A percentile compares a stretch with the other conserved stretches of the same genome.
Evolutionary conservation across 2,329 filamentous ascomycete genomes (phyloP).

Genomic region (Colletotrichum camelliae): DNA sequence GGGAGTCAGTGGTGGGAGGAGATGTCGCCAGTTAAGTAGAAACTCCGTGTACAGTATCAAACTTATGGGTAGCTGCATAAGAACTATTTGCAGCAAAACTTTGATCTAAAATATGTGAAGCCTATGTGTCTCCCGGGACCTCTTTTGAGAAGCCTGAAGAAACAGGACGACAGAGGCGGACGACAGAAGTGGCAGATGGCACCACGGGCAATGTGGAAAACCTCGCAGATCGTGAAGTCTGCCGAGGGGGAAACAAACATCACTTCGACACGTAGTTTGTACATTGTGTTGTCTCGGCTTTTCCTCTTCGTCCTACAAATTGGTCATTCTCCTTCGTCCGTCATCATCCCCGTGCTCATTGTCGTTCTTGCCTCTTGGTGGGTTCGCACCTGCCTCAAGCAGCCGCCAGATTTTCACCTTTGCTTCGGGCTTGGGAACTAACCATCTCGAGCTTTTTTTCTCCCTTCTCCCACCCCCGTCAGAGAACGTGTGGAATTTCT

Average conservation of each 20-base stretch:
- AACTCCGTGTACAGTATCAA: neutral
- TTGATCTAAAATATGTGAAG: too few relatives aligned
- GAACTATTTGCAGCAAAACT: too few relatives aligned
- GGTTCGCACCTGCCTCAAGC: neutral
- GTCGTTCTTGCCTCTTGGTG: neutral
- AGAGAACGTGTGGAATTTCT: neutral
- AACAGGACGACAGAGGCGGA: neutral
- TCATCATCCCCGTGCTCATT: rapidly evolving
- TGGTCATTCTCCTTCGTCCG: neutral
- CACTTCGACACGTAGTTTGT: neutral
- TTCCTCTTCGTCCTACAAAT: too few relatives aligned
- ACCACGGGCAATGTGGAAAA: neutral
- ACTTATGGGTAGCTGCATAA: neutral
- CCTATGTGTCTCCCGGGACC: too few relatives aligned
- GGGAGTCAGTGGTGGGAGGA: rapidly evolving
- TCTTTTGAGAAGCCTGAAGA: too few relatives aligned
- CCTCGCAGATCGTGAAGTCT: neutral
- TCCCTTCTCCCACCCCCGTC: neutral
- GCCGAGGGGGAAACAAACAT: neutral
- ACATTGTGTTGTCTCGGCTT: neutral
- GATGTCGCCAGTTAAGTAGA: neutral
- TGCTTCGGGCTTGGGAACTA: neutral
- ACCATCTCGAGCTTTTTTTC: neutral
- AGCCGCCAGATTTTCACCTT: neutral
- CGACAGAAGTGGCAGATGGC: rapidly evolving